phyloP scores from a whole-genome alignment of 495 filamentous ascomycete genomes.

The Cryomyces minteri region DNA sequence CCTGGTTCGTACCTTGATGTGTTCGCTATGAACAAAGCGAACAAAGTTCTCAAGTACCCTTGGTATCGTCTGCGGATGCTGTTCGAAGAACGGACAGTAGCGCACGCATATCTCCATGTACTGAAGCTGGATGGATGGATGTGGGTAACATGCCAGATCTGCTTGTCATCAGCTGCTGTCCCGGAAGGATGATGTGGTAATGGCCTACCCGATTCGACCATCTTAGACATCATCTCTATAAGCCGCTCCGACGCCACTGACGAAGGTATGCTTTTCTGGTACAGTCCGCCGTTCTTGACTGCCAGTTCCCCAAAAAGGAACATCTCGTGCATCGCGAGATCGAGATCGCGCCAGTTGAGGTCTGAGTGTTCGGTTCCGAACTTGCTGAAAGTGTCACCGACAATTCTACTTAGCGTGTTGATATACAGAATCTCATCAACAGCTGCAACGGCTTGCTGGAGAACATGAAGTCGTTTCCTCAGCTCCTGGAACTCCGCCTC shows the following conservation, averaged over 20 bases:
- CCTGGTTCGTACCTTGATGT: slow-evolving; percentile 65
- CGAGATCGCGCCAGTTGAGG: slow-evolving; percentile 87
- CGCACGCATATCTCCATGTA: slow-evolving; percentile 97
- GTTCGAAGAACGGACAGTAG: slow-evolving; percentile 83
- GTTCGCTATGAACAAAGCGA: slow-evolving; percentile 66
- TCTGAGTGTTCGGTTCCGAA: slow-evolving; percentile 48
- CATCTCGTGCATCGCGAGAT: slow-evolving; percentile 93
- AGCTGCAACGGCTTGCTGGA: slow-evolving; percentile 78
- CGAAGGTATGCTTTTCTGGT: slow-evolving; percentile 60
- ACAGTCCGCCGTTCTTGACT: slow-evolving; percentile 65
- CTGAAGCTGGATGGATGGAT: slow-evolving; percentile 82
- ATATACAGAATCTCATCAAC: slow-evolving; percentile 76
- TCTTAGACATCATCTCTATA: slow-evolving; percentile 76
- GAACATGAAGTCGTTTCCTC: slow-evolving; percentile 64
- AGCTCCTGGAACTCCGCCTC: slow-evolving; percentile 98
- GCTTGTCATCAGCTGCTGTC: background rate
- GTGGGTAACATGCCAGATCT: slow-evolving; percentile 70
- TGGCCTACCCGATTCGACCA: slow-evolving; percentile 74
- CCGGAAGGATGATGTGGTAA: background rate
- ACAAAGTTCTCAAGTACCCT: slow-evolving; percentile 87
- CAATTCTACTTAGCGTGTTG: slow-evolving; percentile 64
- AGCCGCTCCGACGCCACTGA: slow-evolving; percentile 57
- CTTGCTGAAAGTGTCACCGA: slow-evolving; percentile 62
- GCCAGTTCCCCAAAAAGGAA: slow-evolving; percentile 89
- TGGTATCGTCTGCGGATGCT: slow-evolving; percentile 57